Conservation (phyloP, 2,329 filamentous ascomycete genomes). For the Cladosporium velox region DNA sequence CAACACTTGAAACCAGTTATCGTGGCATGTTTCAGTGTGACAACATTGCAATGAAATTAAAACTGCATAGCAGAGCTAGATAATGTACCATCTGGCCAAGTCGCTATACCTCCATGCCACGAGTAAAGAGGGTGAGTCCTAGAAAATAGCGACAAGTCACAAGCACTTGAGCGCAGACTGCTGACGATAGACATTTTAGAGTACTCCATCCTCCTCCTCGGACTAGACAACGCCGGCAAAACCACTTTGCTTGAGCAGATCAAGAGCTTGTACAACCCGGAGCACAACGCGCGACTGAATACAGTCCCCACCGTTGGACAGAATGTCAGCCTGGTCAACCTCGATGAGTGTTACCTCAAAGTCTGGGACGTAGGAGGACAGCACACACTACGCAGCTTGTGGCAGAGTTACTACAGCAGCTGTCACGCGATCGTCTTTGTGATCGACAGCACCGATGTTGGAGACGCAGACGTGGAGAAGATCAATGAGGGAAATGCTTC, state of each 20-base stretch:
- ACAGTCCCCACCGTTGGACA: constrained; percentile 97
- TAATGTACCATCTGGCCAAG: constrained; percentile 95
- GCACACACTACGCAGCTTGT: constrained; percentile 81
- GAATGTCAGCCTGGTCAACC: constrained; percentile 87
- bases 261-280: constrained; percentile 77
- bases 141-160: not conserved
- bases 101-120: constrained; percentile 93
- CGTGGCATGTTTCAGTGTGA: not conserved
- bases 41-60: constrained; percentile 14
- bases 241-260: constrained; percentile 97
- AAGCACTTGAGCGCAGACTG: not conserved
- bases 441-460: constrained; percentile 91
- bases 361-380: constrained; percentile 98
- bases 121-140: constrained; percentile 80
- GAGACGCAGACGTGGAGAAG: constrained; percentile 71
- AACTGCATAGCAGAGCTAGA: constrained; percentile 15
- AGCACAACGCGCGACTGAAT: constrained; percentile 67
- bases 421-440: constrained; percentile 98
- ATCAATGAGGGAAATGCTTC: constrained; percentile 36
- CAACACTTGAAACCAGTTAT: constrained; percentile 2
- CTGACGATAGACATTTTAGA: constrained; percentile 55
- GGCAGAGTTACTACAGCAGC: constrained; percentile 92
- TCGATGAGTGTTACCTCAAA: constrained; percentile 95
- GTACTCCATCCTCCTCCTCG: constrained; percentile 95
- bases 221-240: constrained; percentile 97